phyloP scores from a whole-genome alignment of 2,329 filamentous ascomycete genomes.

The Colletotrichum incanum region DNA sequence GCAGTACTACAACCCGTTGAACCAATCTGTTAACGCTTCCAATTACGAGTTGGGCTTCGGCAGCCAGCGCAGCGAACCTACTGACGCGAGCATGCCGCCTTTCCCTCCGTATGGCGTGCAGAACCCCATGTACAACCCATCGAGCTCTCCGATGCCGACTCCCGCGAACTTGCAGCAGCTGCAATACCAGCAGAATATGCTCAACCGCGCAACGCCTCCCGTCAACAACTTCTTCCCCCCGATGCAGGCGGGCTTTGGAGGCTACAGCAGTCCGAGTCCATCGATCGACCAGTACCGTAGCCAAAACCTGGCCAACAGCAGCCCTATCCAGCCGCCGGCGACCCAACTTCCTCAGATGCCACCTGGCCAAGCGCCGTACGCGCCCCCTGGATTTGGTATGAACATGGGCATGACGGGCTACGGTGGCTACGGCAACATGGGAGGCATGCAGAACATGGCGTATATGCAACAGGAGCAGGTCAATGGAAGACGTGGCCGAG shows the following conservation, averaged over 20 bases:
- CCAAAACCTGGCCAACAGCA: conserved; percentile 66
- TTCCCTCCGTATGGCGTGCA: conserved; percentile 68
- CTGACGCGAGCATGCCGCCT: conserved; percentile 65
- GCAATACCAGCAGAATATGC: conserved; percentile 73
- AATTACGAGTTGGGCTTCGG: conserved; percentile 68
- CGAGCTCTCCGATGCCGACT: conserved; percentile 62
- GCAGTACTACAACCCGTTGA: conserved; percentile 63
- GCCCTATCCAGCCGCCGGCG: conserved; percentile 64
- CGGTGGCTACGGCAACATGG: conserved; percentile 62
- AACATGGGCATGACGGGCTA: conserved; percentile 63
- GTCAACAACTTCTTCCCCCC: conserved; percentile 72
- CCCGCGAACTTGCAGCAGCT: conserved; percentile 68
- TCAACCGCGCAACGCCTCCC: conserved; percentile 67
- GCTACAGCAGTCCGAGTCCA: conserved; percentile 65
- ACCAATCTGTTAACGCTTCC: conserved; percentile 55
- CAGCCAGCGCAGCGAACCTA: conserved; percentile 67
- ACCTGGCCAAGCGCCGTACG: conserved; percentile 61
- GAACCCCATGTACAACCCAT: conserved; percentile 66
- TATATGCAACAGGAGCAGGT: conserved; percentile 72
- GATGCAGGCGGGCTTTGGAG: conserved; percentile 70
- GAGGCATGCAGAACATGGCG: conserved; percentile 64
- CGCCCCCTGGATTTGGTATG: conserved; percentile 66
- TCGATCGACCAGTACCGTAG: conserved; percentile 71
- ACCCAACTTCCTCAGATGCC: conserved; percentile 60
- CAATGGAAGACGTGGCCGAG: conserved; percentile 72